Base-by-base conservation (phyloP, 345 rosid species). In the Draba incana region DNA sequence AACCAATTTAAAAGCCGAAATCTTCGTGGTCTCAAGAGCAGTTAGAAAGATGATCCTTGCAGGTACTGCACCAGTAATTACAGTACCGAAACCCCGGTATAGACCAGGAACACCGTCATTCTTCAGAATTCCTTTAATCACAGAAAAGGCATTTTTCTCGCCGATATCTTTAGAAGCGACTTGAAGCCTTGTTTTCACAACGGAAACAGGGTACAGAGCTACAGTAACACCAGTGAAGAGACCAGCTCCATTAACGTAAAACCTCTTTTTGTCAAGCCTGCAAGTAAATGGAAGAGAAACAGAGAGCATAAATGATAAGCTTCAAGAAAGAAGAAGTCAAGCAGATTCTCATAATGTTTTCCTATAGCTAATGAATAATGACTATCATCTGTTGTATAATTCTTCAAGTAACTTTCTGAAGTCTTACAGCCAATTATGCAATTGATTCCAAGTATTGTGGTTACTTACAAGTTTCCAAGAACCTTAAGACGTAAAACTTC, bases 1-100 rank as follows among this genome's bases (percentile, higher is more conserved):
- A 55, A 87, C 81, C 84, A 86, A 62, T 80, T 75, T 81, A 77
- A 86, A 88, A 72, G 92, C 81, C 27, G 95, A 84, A 30, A 80
- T 82, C 82, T 94, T 94, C 2, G 95, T 88, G 30, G 96, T 91
- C 83, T 91, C 99, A 60, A 94, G 78, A 52, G 88, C 89, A 66
- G 99, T 87, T 35, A 94, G 79, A 76, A 94, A 91, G 44, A 91
- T 83, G 55, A 94, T 84, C 84, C 97, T 86, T 16, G 95, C 91
- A 41, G 99, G 97, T 66, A 91, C 69, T 28, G 97, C 96, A 69
- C 96, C 97, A 2, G 95, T 91, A 57, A 94, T 83, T 45, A 94
- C 99, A 4, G 97, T 94, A 55, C 98, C 99, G 65, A 94, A 94
- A 28, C 99, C 99, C 64, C 88, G 82, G 73, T 94, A 94, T 1